These are phyloP conservation scores for Fomitopsis pinicola DNA, from an alignment of 1,284 basidiomycete species.

Conservation along the genomic window DNA sequence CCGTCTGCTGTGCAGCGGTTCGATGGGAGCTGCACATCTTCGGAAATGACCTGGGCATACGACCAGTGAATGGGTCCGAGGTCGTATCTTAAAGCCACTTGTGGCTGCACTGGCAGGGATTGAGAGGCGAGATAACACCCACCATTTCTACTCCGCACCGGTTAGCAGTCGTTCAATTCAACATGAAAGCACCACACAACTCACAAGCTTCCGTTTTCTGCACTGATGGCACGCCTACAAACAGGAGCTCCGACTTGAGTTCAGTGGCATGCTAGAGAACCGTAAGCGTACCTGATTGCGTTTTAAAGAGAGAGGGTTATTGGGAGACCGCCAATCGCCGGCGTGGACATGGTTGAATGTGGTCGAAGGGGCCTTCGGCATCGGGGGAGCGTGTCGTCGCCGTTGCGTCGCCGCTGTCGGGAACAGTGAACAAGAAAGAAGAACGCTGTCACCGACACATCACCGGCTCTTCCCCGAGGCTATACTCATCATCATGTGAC, in stretches of 20 bases:
- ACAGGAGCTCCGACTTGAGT: not conserved
- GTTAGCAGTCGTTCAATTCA: not conserved
- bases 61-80: not conserved
- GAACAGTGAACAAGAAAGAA: not conserved
- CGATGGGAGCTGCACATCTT: too few species aligned
- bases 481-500: not conserved
- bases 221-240: constrained; percentile 46
- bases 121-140: constrained; percentile 2
- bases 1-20: too few species aligned
- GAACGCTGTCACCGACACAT: constrained; percentile 1
- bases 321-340: constrained; percentile 4
- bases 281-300: constrained; percentile 18
- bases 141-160: constrained; percentile 27
- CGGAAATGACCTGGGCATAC: not conserved
- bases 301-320: constrained; percentile 16
- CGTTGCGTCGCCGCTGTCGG: not conserved
- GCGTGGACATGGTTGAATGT: constrained; percentile 5
- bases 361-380: constrained; percentile 8
- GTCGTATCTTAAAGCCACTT: not conserved
- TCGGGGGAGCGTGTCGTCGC: constrained; percentile 1
- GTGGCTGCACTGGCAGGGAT: not conserved
- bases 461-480: constrained; percentile 4
- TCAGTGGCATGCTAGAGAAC: not conserved
- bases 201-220: constrained; percentile 66
- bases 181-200: constrained; percentile 21